Evolutionary conservation across 1,284 basidiomycete genomes (phyloP).

Genomic region (Austroboletus novae-zelandiae): DNA sequence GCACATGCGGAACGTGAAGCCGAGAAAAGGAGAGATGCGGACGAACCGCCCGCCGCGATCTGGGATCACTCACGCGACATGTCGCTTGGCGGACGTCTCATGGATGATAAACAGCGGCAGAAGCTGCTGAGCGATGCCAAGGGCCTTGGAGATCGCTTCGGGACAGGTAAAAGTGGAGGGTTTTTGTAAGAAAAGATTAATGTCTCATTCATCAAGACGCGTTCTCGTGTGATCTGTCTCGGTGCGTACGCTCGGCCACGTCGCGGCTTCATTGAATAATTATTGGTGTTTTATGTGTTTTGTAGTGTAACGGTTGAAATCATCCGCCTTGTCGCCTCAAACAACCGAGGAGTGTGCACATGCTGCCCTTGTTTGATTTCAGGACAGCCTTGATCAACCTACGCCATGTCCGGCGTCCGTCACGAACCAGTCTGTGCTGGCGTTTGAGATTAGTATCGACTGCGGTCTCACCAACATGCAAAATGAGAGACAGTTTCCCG

Average conservation of each 20-base stretch:
- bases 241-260: not conserved
- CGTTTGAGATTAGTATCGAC: too few relatives aligned
- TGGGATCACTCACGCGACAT: constrained; percentile 92
- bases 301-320: not conserved
- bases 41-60: constrained; percentile 60
- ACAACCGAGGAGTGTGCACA: too few relatives aligned
- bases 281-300: not conserved
- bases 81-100: constrained; percentile 76
- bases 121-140: constrained; percentile 78
- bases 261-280: not conserved
- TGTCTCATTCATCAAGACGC: not conserved
- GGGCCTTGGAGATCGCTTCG: constrained; percentile 79
- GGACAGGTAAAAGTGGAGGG: constrained; percentile 62
- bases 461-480: too few relatives aligned
- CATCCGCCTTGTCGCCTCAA: too few relatives aligned
- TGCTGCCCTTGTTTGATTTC: too few relatives aligned
- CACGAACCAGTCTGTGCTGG: too few relatives aligned
- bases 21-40: constrained; percentile 39
- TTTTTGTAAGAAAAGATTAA: constrained; percentile 39
- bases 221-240: constrained; percentile 8
- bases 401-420: too few relatives aligned
- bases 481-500: too few relatives aligned
- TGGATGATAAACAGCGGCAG: constrained; percentile 79
- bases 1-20: constrained; percentile 46
- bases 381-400: too few relatives aligned